phyloP scores from a whole-genome alignment of 2,329 filamentous ascomycete genomes.

The Monilinia vaccinii-corymbosi region DNA sequence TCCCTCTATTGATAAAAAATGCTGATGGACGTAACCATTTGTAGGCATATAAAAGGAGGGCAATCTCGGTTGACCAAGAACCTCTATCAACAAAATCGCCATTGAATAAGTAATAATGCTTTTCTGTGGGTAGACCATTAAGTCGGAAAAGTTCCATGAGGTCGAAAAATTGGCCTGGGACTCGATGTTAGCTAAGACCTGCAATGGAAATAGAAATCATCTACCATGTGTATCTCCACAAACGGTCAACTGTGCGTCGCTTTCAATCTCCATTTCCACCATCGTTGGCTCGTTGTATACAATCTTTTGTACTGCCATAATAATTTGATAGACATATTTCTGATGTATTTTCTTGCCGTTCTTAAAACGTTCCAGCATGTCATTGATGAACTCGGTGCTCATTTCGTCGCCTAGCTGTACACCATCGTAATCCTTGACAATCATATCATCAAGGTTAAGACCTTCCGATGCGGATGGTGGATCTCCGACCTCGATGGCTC shows the following conservation, averaged over 20 bases:
- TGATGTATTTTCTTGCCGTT: constrained; percentile 87
- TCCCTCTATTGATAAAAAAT: constrained; percentile 95
- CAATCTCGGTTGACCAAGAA: constrained; percentile 97
- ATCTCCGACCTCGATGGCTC: constrained; percentile 87
- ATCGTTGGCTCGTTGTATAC: constrained; percentile 91
- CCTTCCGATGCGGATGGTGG: constrained; percentile 88
- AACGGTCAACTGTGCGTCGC: constrained; percentile 76
- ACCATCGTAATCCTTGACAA: constrained; percentile 82
- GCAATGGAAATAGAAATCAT: constrained; percentile 20
- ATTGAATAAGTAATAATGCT: constrained; percentile 94
- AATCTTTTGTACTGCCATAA: constrained; percentile 80
- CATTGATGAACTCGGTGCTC: constrained; percentile 93
- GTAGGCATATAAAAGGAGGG: constrained; percentile 85
- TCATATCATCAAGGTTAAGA: constrained; percentile 79
- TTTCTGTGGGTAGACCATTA: constrained; percentile 76
- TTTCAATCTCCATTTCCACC: constrained; percentile 80
- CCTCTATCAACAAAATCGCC: constrained; percentile 97
- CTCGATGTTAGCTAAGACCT: neutral
- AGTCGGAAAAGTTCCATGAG: constrained; percentile 91
- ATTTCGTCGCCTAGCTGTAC: constrained; percentile 69
- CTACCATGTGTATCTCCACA: constrained; percentile 94
- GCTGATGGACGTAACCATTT: constrained; percentile 84
- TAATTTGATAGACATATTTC: constrained; percentile 97
- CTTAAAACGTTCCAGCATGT: constrained; percentile 96
- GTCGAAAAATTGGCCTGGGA: constrained; percentile 89